These are phyloP conservation scores for Metschnikowia borealis DNA, from an alignment of 805 yeast genomes.

Conservation along the genomic window DNA sequence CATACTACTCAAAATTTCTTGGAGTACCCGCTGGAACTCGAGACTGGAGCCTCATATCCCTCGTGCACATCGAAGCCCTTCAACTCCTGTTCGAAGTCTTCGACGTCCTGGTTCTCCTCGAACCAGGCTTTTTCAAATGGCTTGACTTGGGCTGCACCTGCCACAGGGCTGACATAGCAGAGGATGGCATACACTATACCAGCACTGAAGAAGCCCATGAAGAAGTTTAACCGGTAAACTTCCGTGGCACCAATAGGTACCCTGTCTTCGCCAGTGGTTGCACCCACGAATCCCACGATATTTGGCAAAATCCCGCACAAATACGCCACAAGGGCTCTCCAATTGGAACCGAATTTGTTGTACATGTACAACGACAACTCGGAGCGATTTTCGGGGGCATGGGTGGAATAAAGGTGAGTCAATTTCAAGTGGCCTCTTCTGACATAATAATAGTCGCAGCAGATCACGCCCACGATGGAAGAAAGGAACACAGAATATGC, in stretches of 20 bases:
- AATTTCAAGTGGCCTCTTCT: slow-evolving; percentile 68
- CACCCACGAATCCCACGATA: slow-evolving; percentile 84
- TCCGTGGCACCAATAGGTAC: slow-evolving; percentile 78
- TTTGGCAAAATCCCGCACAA: slow-evolving; percentile 78
- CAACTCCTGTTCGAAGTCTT: slow-evolving; percentile 50
- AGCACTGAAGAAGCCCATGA: slow-evolving; percentile 67
- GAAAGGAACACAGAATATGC: slow-evolving; percentile 82
- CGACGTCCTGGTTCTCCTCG: slow-evolving; percentile 62
- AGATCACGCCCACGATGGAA: slow-evolving; percentile 75
- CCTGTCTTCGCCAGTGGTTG: slow-evolving; percentile 54
- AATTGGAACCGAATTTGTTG: slow-evolving; percentile 61
- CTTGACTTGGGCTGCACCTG: slow-evolving; percentile 29
- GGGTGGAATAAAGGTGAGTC: slow-evolving; percentile 57
- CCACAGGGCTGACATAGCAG: slow-evolving; percentile 51
- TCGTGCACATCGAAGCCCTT: slow-evolving; percentile 25
- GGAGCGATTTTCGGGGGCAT: slow-evolving; percentile 31
- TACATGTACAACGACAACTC: slow-evolving; percentile 51
- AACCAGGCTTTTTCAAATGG: slow-evolving; percentile 55
- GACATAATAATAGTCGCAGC: slow-evolving; percentile 59
- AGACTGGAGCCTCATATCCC: slow-evolving; percentile 15
- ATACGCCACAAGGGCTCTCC: slow-evolving; percentile 83
- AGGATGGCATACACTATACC: slow-evolving; percentile 51
- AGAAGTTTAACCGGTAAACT: slow-evolving; percentile 70
- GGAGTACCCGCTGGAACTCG: slow-evolving; percentile 6
- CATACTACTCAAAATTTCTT: neutral